A percentile compares a stretch with the other conserved stretches of the same genome.
These are phyloP conservation scores for Pisolithus albus DNA, from an alignment of 768 basidiomycete species.

Conservation along the genomic window DNA sequence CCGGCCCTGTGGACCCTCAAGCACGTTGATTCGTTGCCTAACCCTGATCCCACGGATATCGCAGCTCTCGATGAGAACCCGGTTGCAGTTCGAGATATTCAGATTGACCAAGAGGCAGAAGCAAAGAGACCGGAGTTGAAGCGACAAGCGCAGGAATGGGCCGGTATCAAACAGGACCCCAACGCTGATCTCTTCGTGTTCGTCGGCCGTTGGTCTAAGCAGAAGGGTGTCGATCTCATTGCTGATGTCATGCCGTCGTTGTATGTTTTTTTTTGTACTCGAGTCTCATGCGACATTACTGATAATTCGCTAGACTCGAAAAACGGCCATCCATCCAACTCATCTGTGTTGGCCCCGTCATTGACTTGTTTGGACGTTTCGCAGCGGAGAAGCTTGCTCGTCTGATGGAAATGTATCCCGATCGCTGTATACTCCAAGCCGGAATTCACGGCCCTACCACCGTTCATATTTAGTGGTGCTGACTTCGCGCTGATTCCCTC, in stretches of 20 bases:
- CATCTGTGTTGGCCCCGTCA: conserved; percentile 88
- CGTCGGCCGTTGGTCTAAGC: conserved; percentile 97
- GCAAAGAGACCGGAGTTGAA: conserved; percentile 88
- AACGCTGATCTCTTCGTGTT: conserved; percentile 90
- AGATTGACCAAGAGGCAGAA: conserved; percentile 76
- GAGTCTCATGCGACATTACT: background rate
- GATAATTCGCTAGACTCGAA: conserved; percentile 49
- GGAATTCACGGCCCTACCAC: conserved; percentile 90
- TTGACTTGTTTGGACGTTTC: conserved; percentile 91
- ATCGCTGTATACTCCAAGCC: conserved; percentile 94
- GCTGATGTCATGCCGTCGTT: conserved; percentile 91
- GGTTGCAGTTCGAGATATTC: conserved; percentile 59
- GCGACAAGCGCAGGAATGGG: conserved; percentile 93
- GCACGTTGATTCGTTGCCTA: conserved; percentile 91
- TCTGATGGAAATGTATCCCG: conserved; percentile 92
- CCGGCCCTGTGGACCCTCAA: conserved; percentile 94
- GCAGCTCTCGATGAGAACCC: conserved; percentile 84
- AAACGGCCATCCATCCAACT: conserved; percentile 83
- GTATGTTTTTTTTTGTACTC: conserved; percentile 36
- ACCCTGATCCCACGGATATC: conserved; percentile 93
- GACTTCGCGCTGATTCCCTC: conserved; percentile 95
- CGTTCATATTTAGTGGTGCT: conserved; percentile 89
- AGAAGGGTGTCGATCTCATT: conserved; percentile 96
- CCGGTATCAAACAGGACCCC: conserved; percentile 86
- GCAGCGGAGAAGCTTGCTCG: conserved; percentile 91